These are phyloP conservation scores for Didymella pinodella DNA, from an alignment of 2,329 filamentous ascomycete genomes.

Conservation along the genomic window DNA sequence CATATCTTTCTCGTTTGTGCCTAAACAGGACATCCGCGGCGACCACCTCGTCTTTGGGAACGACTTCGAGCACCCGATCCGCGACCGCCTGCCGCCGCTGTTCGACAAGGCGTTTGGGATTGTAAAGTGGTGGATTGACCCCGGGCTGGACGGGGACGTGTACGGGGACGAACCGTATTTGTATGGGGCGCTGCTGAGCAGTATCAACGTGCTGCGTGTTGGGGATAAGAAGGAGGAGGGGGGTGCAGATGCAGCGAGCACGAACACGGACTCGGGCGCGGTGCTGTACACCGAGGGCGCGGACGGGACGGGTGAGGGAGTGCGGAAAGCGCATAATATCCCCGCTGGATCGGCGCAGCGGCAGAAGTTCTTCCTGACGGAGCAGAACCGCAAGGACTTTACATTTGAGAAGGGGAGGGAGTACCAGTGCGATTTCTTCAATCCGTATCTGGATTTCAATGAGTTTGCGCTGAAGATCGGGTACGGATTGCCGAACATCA, in stretches of 20 bases:
- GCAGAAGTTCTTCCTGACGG: slow-evolving; percentile 68
- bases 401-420: slow-evolving; percentile 67
- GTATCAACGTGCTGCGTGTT: slow-evolving; percentile 78
- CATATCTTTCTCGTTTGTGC: slow-evolving; percentile 79
- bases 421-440: slow-evolving; percentile 81
- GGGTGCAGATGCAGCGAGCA: slow-evolving; percentile 42
- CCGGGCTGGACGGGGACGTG: slow-evolving; percentile 86
- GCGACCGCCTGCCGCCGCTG: slow-evolving; percentile 83
- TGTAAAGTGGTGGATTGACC: slow-evolving; percentile 90
- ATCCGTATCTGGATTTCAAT: slow-evolving; percentile 90
- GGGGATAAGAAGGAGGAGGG: slow-evolving; percentile 54
- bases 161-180: slow-evolving; percentile 87
- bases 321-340: slow-evolving; percentile 51
- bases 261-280: slow-evolving; percentile 60
- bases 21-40: slow-evolving; percentile 71
- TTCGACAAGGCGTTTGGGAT: slow-evolving; percentile 85
- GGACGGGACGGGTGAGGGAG: slow-evolving; percentile 53
- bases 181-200: slow-evolving; percentile 81
- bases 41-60: slow-evolving; percentile 89
- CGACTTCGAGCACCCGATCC: slow-evolving; percentile 91
- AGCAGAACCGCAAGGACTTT: slow-evolving; percentile 64
- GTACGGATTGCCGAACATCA: slow-evolving; percentile 71
- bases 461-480: slow-evolving; percentile 69
- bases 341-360: slow-evolving; percentile 56
- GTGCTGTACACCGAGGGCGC: slow-evolving; percentile 64